Evolutionary conservation across 805 yeast genomes (phyloP), one percentile per base, ranked within the genome.

Genomic region (Candida nitratophila): DNA sequence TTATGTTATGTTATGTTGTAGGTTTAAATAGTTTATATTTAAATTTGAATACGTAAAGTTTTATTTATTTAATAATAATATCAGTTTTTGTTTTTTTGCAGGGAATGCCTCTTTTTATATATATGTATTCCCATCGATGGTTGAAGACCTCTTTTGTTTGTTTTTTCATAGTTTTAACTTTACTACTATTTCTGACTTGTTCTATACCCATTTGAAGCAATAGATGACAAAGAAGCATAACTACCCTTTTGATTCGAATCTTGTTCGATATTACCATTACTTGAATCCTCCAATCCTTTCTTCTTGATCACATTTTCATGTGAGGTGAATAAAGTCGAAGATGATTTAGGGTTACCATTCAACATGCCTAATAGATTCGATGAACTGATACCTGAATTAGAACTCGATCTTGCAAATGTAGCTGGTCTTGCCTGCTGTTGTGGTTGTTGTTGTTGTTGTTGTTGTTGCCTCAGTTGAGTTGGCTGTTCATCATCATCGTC

Each of bases 181-280:
- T 24, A 24, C 27, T 24, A 32, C 16, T n/a, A 32, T 11, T 29
- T 29, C 12, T 29, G 12, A 36, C 21, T 4, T 26, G 32, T 37
- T 9, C 38, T 35, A 39, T 47, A 43, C 1, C 50, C 46, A 22
- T 45, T 39, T 1, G 43, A 38, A 2, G 46, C 50, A 26, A 47
- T 45, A 3, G 46, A 43, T 3, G 46, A 42, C 24, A 47, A 45
- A 10, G 48, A 44, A 7, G 45, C 48, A 22, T 47, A 47, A 31
- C 46, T 42, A 17, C 34, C 39, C 14, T 38, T 30, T 9, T 9
- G 35, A 36, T 36, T 36, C 27, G 20, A n/a, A 35, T 35, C 26
- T 20, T 35, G 24, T 20, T 20, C 16, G 33, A n/a, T n/a, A n/a
- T 31, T 31, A 5, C 17, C 17, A 17, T n/a, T 32, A n/a, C 17